Conservation (phyloP, 768 basidiomycete genomes). For the Brasilioporus rufonigricans region DNA sequence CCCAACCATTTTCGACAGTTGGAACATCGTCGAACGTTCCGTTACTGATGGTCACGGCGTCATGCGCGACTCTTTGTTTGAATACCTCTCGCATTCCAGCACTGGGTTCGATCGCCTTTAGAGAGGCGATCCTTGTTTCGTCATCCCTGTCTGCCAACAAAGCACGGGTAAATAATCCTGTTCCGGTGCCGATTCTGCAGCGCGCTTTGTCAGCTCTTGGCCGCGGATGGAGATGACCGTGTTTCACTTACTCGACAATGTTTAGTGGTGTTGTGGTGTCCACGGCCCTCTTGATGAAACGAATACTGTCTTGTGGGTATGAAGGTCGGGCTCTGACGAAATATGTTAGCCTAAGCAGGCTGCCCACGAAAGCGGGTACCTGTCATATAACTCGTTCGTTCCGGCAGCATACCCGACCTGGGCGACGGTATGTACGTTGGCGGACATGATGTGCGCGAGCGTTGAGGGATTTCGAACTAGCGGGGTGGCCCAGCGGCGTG, state of each 20-base stretch:
- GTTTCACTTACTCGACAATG: slow-evolving; percentile 61
- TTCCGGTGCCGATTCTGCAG: slow-evolving; percentile 75
- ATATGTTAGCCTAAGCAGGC: not conserved
- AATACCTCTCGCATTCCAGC: slow-evolving; percentile 83
- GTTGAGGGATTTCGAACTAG: too few species aligned
- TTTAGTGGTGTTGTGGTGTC: slow-evolving; percentile 44
- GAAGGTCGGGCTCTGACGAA: slow-evolving; percentile 69
- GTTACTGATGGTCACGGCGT: slow-evolving; percentile 51
- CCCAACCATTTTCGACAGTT: slow-evolving; percentile 62
- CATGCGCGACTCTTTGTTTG: slow-evolving; percentile 49
- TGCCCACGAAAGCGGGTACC: not conserved
- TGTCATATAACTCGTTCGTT: slow-evolving; percentile 80
- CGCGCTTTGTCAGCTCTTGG: not conserved
- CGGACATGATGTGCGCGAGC: too few species aligned
- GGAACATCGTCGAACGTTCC: slow-evolving; percentile 68
- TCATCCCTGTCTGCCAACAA: slow-evolving; percentile 63
- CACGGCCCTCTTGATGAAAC: slow-evolving; percentile 54
- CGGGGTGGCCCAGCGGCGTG: too few species aligned
- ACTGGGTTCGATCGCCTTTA: slow-evolving; percentile 82
- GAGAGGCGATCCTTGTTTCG: slow-evolving; percentile 45
- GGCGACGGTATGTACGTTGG: slow-evolving; percentile 63
- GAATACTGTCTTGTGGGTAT: slow-evolving; percentile 65
- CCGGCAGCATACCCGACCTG: slow-evolving; percentile 71
- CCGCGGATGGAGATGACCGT: not conserved
- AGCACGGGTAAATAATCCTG: slow-evolving; percentile 86